phyloP scores from a whole-genome alignment of 2,329 filamentous ascomycete species.

The Colletotrichum navitas region DNA sequence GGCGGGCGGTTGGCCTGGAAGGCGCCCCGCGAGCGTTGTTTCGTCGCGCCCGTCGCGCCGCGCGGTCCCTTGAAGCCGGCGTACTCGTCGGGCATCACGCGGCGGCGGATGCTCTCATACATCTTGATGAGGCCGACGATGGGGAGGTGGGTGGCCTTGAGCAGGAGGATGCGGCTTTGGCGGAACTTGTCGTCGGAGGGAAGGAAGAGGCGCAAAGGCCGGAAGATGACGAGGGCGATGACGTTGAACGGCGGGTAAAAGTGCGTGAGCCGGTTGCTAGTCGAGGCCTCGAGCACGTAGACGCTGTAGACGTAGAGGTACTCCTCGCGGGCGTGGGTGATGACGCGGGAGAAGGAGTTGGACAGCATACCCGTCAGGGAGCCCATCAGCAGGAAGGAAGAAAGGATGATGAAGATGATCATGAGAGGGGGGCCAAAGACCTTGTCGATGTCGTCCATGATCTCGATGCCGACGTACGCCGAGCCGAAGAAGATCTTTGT shows the following conservation, averaged over 20 bases:
- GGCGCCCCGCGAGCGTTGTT: constrained; percentile 43
- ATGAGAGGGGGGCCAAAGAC: constrained; percentile 72
- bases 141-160: constrained; percentile 74
- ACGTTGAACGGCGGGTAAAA: constrained; percentile 82
- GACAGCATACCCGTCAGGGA: constrained; percentile 83
- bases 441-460: constrained; percentile 71
- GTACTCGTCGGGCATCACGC: constrained; percentile 57
- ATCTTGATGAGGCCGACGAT: constrained; percentile 76
- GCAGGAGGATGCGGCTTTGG: constrained; percentile 69
- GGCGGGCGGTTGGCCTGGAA: constrained; percentile 44
- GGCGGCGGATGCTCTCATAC: constrained; percentile 70
- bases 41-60: constrained; percentile 44
- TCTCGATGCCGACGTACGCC: constrained; percentile 79
- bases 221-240: constrained; percentile 77
- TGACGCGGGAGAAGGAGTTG: constrained; percentile 78
- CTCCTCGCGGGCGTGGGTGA: constrained; percentile 76
- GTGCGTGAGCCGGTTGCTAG: constrained; percentile 76
- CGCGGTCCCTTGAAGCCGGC: constrained; percentile 63
- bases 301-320: constrained; percentile 82
- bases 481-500: constrained; percentile 87
- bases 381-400: constrained; percentile 83
- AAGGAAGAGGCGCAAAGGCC: constrained; percentile 78
- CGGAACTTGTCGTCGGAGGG: constrained; percentile 74
- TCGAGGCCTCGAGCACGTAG: constrained; percentile 75
- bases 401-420: constrained; percentile 82